Conservation (phyloP, 2,329 filamentous ascomycete species). For the Bipolaris cookei region DNA sequence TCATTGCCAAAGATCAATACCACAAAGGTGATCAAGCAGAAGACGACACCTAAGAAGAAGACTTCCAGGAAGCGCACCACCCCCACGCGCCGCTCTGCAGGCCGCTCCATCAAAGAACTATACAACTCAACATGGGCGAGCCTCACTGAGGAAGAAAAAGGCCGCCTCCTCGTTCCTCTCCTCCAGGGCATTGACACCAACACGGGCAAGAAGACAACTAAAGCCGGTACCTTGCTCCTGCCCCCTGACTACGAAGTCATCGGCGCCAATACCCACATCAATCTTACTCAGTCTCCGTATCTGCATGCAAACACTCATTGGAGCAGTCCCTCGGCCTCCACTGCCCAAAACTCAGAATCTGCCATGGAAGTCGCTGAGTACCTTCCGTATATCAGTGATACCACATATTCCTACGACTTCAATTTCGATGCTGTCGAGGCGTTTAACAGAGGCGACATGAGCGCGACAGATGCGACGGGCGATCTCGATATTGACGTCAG, state of each 20-base stretch:
- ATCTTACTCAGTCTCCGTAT: not conserved
- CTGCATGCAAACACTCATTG: not conserved
- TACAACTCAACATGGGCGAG: conserved; percentile 16
- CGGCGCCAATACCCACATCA: not conserved
- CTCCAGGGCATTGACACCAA: conserved; percentile 27
- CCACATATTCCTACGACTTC: not conserved
- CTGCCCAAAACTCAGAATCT: not conserved
- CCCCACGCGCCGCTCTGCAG: not conserved
- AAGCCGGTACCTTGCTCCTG: not conserved
- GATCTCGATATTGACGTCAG: not conserved
- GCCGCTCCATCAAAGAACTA: conserved; percentile 12
- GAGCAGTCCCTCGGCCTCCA: not conserved
- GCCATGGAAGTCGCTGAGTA: not conserved
- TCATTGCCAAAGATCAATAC: conserved; percentile 1
- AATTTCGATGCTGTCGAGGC: not conserved
- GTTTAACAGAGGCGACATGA: not conserved
- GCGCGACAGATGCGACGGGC: not conserved
- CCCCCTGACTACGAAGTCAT: conserved; percentile 7
- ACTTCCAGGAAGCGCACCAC: not conserved
- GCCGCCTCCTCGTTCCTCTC: conserved; percentile 25
- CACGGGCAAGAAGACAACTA: conserved; percentile 5
- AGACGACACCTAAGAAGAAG: not conserved
- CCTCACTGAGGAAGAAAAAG: conserved; percentile 24
- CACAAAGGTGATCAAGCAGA: conserved; percentile 1
- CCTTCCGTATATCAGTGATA: not conserved